Percentiles rank a stretch among this genome's conserved stretches.
Conservation (phyloP, 2,329 filamentous ascomycete species). For the Fusarium sarcochroum region DNA sequence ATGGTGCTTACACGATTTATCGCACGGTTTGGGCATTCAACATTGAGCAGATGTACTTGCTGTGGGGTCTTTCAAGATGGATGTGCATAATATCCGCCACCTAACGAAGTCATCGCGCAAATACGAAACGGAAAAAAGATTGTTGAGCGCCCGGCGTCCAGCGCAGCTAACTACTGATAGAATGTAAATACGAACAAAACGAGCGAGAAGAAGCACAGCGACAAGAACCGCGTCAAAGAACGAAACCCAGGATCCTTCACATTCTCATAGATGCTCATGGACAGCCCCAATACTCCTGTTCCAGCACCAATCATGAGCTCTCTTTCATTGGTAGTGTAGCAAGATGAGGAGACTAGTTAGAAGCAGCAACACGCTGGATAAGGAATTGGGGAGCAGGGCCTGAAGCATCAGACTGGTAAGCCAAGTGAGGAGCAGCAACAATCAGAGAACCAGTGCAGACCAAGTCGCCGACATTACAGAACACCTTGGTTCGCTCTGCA, state of each 20-base stretch:
- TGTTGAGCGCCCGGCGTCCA: neutral
- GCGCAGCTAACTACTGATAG: neutral
- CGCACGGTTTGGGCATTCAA: no score
- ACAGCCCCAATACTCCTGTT: neutral
- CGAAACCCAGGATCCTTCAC: neutral
- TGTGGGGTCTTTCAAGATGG: no score
- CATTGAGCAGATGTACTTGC: no score
- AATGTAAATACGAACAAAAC: neutral
- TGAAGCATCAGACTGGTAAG: constrained; percentile 29
- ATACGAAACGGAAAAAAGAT: neutral
- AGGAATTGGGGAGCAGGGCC: constrained; percentile 32
- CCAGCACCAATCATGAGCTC: neutral
- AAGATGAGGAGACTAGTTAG: neutral
- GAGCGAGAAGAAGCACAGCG: neutral
- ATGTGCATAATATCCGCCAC: no score
- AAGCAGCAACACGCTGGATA: constrained; percentile 26
- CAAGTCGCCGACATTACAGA: constrained; percentile 54
- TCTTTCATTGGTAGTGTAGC: no score
- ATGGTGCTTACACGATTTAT: no score
- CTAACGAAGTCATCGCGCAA: neutral
- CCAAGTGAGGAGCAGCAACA: constrained; percentile 32
- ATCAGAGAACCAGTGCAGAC: constrained; percentile 56
- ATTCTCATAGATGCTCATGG: neutral
- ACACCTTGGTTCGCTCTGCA: constrained; percentile 52
- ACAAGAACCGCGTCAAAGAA: neutral